phyloP scores from a whole-genome alignment of 345 rosid species.

The Pistacia integerrima region DNA sequence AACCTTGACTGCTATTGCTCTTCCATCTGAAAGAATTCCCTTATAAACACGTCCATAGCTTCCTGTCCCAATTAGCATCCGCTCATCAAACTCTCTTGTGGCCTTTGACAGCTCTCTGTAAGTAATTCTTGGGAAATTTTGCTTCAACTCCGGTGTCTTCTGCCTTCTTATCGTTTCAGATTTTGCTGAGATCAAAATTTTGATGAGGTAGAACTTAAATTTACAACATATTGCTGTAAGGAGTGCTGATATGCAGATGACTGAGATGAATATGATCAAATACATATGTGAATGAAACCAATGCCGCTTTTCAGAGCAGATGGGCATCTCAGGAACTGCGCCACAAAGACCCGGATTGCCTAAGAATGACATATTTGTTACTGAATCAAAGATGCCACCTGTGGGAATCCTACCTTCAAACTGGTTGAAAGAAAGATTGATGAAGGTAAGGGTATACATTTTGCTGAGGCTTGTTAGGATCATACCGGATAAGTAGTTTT shows the following conservation, averaged over 20 bases:
- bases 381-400: slow-evolving; percentile 45
- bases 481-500: slow-evolving; percentile 42
- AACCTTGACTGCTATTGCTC: slow-evolving; percentile 52
- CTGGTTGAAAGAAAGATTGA: slow-evolving; percentile 53
- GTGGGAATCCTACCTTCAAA: slow-evolving; percentile 50
- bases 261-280: slow-evolving; percentile 29
- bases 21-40: slow-evolving; percentile 54
- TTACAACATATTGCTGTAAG: slow-evolving; percentile 33
- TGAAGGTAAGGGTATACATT: slow-evolving; percentile 37
- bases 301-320: slow-evolving; percentile 32
- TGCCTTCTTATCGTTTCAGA: slow-evolving; percentile 14
- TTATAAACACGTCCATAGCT: slow-evolving; percentile 50
- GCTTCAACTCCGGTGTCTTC: slow-evolving; percentile 30
- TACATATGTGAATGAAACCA: slow-evolving; percentile 33
- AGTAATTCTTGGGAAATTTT: slow-evolving; percentile 53
- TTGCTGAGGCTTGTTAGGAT: slow-evolving; percentile 46
- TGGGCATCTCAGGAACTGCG: slow-evolving; percentile 17
- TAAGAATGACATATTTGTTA: slow-evolving; percentile 39
- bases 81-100: slow-evolving; percentile 47
- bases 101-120: slow-evolving; percentile 52
- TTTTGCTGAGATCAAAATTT: slow-evolving; percentile 24
- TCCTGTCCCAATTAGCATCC: slow-evolving; percentile 47
- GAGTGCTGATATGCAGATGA: slow-evolving; percentile 32
- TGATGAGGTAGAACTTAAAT: slow-evolving; percentile 30
- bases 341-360: slow-evolving; percentile 52